A percentile compares a stretch with the other conserved stretches of the same genome.
These are phyloP conservation scores for Warburgia ugandensis DNA, from an alignment of 164 flowering plant genomes.

Conservation along the genomic window DNA sequence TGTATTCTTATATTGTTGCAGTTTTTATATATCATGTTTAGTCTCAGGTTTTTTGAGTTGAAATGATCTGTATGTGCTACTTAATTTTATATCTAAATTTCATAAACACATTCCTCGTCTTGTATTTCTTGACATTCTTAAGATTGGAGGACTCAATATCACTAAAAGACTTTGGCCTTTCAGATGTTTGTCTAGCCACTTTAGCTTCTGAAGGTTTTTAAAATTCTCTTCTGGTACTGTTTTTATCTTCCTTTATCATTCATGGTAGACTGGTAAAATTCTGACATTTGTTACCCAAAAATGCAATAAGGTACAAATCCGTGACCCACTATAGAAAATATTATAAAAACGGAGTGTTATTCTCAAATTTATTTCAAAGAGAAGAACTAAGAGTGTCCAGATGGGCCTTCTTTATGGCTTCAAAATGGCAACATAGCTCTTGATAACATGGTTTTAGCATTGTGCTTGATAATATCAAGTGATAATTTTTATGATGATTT, in stretches of 20 bases:
- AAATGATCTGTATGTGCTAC: neutral
- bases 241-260: neutral
- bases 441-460: no score
- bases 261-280: neutral
- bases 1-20: neutral
- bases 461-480: no score
- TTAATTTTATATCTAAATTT: neutral
- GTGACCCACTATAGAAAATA: no score
- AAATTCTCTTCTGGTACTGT: neutral
- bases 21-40: neutral
- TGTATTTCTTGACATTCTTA: constrained; percentile 25
- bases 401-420: no score
- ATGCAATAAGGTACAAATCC: no score
- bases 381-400: no score
- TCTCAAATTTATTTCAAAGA: no score
- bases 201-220: constrained; percentile 61
- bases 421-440: no score
- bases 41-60: no score
- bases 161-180: constrained; percentile 60
- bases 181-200: constrained; percentile 71
- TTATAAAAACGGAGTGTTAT: no score
- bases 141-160: constrained; percentile 60
- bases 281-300: no score
- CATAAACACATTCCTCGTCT: neutral
- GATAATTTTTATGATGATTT: no score